Base-by-base conservation (phyloP, 2,329 filamentous ascomycete genomes). In the Berkeleyomyces basicola region DNA sequence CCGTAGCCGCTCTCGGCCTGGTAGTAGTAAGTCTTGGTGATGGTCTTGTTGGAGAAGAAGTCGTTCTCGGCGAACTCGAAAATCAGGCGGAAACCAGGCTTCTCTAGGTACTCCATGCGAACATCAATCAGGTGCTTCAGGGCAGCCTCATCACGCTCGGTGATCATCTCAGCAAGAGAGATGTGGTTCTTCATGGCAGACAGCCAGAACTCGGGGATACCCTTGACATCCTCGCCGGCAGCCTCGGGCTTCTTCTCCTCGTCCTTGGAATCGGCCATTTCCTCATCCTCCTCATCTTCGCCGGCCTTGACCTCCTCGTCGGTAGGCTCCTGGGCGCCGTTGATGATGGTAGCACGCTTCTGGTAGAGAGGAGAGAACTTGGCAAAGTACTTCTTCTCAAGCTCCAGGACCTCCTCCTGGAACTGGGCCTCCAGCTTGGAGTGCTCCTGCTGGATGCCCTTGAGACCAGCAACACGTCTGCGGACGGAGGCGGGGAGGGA, bases 101-200 rank as follows among this genome's bases (percentile, higher is more conserved):
- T 91, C 76, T 99, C 92, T 68, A 97, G 88, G 74, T 99, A 99
- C 78, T 99, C 92, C 92, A 99, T 96, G 72, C 92, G 90, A 70
- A 99, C 90, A 73, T 99, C 92, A 68, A 82, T 86, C 64, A 99
- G 81, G 72, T 86, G 81, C 78, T 95, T 95, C 64, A 99, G 85
- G 61, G 91, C 93, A 68, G 83, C 85, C 82, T 99, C 93, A 72
- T 99, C 93, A 67, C 90, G 88, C 70, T 97, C 93, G 70, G 93
- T 99, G 74, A 99, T 96, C 84, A 96, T 96, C 77, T 99, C 95
- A 63, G 92, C 90, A 63, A 99, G 85, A 39, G 91, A 95, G 70
- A 93, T 84, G 74, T 96, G 92, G 80, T 99, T 99, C 83, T 99
- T 99, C 92, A 99, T 97, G 69, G 95, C 92, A 66, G 92, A 96